Conservation (phyloP, 768 basidiomycete genomes). For the Trametes cingulata region DNA sequence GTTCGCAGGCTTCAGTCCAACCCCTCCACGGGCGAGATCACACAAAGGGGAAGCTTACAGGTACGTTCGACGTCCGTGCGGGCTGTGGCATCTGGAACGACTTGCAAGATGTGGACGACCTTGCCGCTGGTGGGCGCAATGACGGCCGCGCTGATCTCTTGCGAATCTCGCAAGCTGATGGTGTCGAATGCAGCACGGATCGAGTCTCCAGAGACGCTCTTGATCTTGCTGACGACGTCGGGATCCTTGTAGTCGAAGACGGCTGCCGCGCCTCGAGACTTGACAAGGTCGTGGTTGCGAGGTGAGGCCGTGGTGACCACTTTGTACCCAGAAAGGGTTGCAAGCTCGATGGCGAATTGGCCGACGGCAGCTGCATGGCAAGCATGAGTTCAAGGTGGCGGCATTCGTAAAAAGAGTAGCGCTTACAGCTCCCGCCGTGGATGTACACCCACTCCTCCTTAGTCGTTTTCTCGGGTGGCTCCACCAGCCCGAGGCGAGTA, state of each 20-base stretch:
- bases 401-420: not conserved
- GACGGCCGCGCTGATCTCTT: slow-evolving; percentile 5
- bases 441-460: slow-evolving; percentile 28
- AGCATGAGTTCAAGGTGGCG: not conserved
- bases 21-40: too few species aligned
- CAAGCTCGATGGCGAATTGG: slow-evolving; percentile 34
- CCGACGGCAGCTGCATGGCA: slow-evolving; percentile 40
- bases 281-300: slow-evolving; percentile 38
- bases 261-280: slow-evolving; percentile 39
- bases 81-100: not conserved
- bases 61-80: slow-evolving; percentile 7
- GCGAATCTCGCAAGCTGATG: slow-evolving; percentile 8
- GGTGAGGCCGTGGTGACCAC: slow-evolving; percentile 39
- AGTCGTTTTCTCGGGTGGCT: slow-evolving; percentile 18
- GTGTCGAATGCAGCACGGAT: slow-evolving; percentile 26
- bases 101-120: slow-evolving; percentile 3
- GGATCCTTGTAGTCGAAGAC: slow-evolving; percentile 34
- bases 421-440: slow-evolving; percentile 31
- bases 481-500: slow-evolving; percentile 24
- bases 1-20: slow-evolving; percentile 1
- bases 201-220: slow-evolving; percentile 20
- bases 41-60: slow-evolving; percentile 4
- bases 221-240: slow-evolving; percentile 29
- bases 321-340: slow-evolving; percentile 33
- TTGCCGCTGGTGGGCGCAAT: slow-evolving; percentile 12